Evolutionary conservation across 768 basidiomycete genomes (phyloP).

Genomic region (Zangia roseola): DNA sequence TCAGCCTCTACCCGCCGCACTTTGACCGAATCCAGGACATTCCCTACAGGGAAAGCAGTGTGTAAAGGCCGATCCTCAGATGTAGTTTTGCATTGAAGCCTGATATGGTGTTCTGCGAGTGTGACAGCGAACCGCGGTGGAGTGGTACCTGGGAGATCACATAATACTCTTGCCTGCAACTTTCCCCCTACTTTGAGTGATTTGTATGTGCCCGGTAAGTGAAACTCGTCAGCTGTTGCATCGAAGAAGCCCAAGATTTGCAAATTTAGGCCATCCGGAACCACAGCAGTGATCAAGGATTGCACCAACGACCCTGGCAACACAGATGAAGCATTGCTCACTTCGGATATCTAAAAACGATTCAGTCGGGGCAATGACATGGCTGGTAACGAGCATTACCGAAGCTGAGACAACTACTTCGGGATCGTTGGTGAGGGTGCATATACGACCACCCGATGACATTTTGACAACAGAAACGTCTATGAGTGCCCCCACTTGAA

Average conservation of each 20-base stretch:
- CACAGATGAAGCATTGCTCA: slow-evolving; percentile 74
- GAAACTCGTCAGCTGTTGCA: slow-evolving; percentile 82
- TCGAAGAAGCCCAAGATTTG: slow-evolving; percentile 92
- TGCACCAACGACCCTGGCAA: slow-evolving; percentile 86
- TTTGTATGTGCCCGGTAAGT: slow-evolving; percentile 50
- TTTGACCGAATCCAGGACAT: slow-evolving; percentile 66
- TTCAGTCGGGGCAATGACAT: slow-evolving; percentile 3
- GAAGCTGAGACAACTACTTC: slow-evolving; percentile 48
- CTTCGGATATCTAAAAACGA: slow-evolving; percentile 61
- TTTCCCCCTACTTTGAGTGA: slow-evolving; percentile 65
- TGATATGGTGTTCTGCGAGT: slow-evolving; percentile 67
- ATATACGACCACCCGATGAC: slow-evolving; percentile 76
- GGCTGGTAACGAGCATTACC: slow-evolving; percentile 40
- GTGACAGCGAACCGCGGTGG: slow-evolving; percentile 87
- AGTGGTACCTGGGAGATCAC: slow-evolving; percentile 63
- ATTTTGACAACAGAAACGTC: slow-evolving; percentile 64
- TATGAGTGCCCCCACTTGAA: slow-evolving; percentile 67
- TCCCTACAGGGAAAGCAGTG: slow-evolving; percentile 71
- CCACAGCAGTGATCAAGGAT: slow-evolving; percentile 74
- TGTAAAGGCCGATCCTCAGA: slow-evolving; percentile 37
- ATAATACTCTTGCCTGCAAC: slow-evolving; percentile 82
- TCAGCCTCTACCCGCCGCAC: slow-evolving; percentile 76
- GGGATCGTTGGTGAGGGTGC: slow-evolving; percentile 61
- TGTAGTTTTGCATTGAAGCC: slow-evolving; percentile 44
- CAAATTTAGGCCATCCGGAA: slow-evolving; percentile 74